Conservation (phyloP, 345 rosid species). For the Dimocarpus longan region DNA sequence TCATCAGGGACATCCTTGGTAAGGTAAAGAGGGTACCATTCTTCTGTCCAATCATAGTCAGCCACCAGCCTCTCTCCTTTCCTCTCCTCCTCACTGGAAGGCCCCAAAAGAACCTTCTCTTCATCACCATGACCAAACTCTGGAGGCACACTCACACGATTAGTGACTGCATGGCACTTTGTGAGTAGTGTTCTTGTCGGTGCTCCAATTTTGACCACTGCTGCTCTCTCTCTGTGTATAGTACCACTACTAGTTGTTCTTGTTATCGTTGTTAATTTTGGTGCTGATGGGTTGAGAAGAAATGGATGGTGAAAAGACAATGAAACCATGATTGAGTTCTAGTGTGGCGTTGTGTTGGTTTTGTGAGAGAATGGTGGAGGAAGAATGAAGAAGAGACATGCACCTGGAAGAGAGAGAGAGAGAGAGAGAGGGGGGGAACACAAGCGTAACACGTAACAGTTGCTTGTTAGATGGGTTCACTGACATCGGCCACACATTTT, state of each 20-base stretch:
- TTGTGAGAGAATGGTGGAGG: background rate
- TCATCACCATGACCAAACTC: constrained; percentile 30
- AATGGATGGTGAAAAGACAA: constrained; percentile 21
- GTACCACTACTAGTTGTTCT: background rate
- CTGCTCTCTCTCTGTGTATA: background rate
- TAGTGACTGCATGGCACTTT: constrained; percentile 37
- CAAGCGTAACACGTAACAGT: background rate
- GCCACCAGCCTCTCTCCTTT: constrained; percentile 51
- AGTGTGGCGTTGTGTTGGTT: background rate
- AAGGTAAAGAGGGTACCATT: constrained; percentile 93
- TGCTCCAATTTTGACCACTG: background rate
- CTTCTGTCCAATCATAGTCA: constrained; percentile 83
- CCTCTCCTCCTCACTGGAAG: constrained; percentile 39
- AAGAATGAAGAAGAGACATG: background rate
- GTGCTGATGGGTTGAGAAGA: constrained; percentile 12
- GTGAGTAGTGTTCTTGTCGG: background rate
- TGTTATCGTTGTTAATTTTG: constrained; percentile 11
- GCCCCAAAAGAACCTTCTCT: constrained; percentile 28
- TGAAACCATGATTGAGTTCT: constrained; percentile 25
- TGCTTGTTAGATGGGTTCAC: constrained; percentile 33
- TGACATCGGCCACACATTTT: constrained; percentile 35
- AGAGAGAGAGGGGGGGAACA: background rate
- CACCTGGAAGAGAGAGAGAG: background rate
- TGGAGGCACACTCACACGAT: constrained; percentile 23
- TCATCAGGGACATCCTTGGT: constrained; percentile 78